Percentiles rank a stretch among this genome's conserved stretches.
phyloP scores from a whole-genome alignment of 2,329 filamentous ascomycete genomes.

The Penicillium brevicompactum region DNA sequence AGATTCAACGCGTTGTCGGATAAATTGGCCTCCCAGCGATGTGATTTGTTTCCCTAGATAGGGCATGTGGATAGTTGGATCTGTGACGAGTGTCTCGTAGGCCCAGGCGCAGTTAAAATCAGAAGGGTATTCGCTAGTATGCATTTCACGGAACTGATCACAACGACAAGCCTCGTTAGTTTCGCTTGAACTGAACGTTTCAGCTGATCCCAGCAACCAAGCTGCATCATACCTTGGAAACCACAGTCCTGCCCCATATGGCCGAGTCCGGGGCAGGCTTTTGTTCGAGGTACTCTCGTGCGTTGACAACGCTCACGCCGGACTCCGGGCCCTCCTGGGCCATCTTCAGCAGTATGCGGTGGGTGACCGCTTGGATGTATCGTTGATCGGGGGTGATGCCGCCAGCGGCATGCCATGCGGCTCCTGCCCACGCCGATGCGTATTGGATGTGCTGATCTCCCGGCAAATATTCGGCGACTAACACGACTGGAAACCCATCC shows the following conservation, averaged over 20 bases:
- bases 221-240: conserved; percentile 31
- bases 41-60: conserved; percentile 34
- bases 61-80: conserved; percentile 42
- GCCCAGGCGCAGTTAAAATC: conserved; percentile 38
- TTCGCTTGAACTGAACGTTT: background rate
- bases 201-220: background rate
- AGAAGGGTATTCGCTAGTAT: conserved; percentile 34
- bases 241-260: conserved; percentile 38
- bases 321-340: conserved; percentile 34
- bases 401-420: conserved; percentile 43
- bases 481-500: conserved; percentile 36
- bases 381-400: conserved; percentile 38
- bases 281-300: conserved; percentile 39
- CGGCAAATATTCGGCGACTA: conserved; percentile 41
- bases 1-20: conserved; percentile 36
- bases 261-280: conserved; percentile 35
- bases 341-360: conserved; percentile 39
- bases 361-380: conserved; percentile 39
- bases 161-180: background rate
- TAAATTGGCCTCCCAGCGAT: conserved; percentile 35
- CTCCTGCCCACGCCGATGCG: conserved; percentile 44
- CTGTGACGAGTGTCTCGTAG: conserved; percentile 41
- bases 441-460: conserved; percentile 41
- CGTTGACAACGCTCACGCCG: conserved; percentile 38
- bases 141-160: conserved; percentile 37